Evolutionary conservation across 192 early-diverging fungal genomes (phyloP).

Genomic region (Rhizoclosmatium sp.): DNA sequence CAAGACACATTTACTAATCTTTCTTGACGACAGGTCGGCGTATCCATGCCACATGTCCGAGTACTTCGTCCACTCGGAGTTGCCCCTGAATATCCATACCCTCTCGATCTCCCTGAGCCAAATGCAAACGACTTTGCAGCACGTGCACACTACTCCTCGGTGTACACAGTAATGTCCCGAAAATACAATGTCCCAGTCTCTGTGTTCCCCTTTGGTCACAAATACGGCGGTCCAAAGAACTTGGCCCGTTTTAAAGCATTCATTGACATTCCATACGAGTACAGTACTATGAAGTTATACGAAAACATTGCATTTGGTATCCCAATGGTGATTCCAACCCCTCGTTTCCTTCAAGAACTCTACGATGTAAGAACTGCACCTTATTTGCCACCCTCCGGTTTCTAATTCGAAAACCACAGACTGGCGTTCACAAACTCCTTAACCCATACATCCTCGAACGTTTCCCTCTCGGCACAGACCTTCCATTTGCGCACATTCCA

Average conservation of each 20-base stretch:
- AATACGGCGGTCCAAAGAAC: conserved; percentile 38
- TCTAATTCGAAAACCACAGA: background rate
- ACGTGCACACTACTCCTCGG: conserved; percentile 23
- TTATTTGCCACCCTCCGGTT: conserved; percentile 3
- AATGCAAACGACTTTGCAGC: conserved; percentile 11
- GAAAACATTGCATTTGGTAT: conserved; percentile 38
- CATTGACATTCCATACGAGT: conserved; percentile 39
- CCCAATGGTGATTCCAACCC: conserved; percentile 24
- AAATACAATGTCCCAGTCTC: conserved; percentile 20
- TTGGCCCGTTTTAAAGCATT: conserved; percentile 24
- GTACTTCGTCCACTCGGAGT: conserved; percentile 18
- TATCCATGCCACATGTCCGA: conserved; percentile 22
- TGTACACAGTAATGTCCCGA: conserved; percentile 11
- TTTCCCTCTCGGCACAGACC: conserved; percentile 1
- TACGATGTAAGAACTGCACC: background rate
- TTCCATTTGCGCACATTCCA: background rate
- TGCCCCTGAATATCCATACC: conserved; percentile 19
- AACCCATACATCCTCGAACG: conserved; percentile 15
- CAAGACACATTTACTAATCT: no score
- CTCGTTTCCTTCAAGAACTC: conserved; percentile 19
- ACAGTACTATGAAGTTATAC: conserved; percentile 36
- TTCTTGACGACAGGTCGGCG: background rate
- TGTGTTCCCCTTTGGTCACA: conserved; percentile 34
- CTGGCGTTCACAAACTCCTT: conserved; percentile 1
- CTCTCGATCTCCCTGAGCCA: conserved; percentile 19